These are phyloP conservation scores for Tetragonia tetragonoides DNA, from an alignment of 148 eudicot species.

Conservation along the genomic window DNA sequence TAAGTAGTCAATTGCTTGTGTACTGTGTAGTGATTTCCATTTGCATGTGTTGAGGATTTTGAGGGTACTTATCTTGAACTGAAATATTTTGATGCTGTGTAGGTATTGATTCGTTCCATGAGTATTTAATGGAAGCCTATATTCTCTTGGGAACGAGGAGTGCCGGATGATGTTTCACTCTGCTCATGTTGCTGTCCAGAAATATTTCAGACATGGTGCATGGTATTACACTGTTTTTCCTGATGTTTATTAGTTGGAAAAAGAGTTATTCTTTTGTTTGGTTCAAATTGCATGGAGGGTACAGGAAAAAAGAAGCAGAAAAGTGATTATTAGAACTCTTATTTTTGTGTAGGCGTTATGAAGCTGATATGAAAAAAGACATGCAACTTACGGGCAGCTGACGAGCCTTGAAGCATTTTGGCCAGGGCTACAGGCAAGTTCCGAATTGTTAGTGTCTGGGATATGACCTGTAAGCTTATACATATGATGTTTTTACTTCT, in stretches of 20 bases:
- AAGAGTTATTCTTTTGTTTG: not conserved
- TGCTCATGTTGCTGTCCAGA: constrained; percentile 89
- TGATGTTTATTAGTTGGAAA: not conserved
- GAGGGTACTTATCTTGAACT: constrained; percentile 11
- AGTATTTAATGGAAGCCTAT: constrained; percentile 76
- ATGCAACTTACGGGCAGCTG: constrained; percentile 91
- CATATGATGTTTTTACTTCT: constrained; percentile 18
- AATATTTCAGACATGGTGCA: constrained; percentile 90
- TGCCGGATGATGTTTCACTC: constrained; percentile 98
- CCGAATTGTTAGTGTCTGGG: constrained; percentile 6
- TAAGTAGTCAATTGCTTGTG: constrained; percentile 25
- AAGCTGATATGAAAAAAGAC: constrained; percentile 96
- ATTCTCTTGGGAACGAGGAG: constrained; percentile 93
- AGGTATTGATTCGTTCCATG: constrained; percentile 98
- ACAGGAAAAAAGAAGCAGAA: not conserved
- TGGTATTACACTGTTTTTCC: constrained; percentile 45
- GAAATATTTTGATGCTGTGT: constrained; percentile 14
- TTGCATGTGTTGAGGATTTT: constrained; percentile 6
- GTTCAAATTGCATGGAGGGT: not conserved
- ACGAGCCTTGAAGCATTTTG: constrained; percentile 99
- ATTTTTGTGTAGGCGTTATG: constrained; percentile 74
- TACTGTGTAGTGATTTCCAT: not conserved
- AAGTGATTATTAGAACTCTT: constrained; percentile 4
- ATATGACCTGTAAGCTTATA: constrained; percentile 6
- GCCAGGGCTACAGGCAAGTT: constrained; percentile 90